phyloP scores from a whole-genome alignment of 108 stramenopile genomes.

The Discostella stelligeroides region DNA sequence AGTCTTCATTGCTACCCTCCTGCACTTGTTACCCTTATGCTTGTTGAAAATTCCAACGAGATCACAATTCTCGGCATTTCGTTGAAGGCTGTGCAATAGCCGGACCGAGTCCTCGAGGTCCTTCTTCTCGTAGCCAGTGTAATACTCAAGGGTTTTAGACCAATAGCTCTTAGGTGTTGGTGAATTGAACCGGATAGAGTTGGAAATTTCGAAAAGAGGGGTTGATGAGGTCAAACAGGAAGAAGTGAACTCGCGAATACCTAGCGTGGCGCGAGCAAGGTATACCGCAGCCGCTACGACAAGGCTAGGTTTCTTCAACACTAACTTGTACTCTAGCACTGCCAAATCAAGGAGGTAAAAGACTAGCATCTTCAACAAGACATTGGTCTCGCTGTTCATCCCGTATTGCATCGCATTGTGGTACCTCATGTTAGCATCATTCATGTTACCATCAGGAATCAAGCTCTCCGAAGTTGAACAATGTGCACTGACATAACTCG shows the following conservation, averaged over 20 bases:
- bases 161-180: slow-evolving; percentile 32
- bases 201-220: not conserved
- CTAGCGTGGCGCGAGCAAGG: slow-evolving; percentile 73
- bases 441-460: not conserved
- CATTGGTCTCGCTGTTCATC: slow-evolving; percentile 17
- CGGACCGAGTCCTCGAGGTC: slow-evolving; percentile 61
- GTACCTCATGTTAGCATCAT: slow-evolving; percentile 11
- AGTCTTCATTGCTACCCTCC: slow-evolving; percentile 55
- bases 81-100: slow-evolving; percentile 55
- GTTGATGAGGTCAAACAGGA: not conserved
- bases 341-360: slow-evolving; percentile 76
- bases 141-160: slow-evolving; percentile 67
- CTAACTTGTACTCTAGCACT: slow-evolving; percentile 66
- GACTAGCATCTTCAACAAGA: slow-evolving; percentile 56
- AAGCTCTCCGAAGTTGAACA: not conserved
- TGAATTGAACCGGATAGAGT: slow-evolving; percentile 4
- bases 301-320: slow-evolving; percentile 55
- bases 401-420: not conserved
- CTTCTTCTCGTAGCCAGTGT: slow-evolving; percentile 60
- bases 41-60: slow-evolving; percentile 59
- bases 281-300: slow-evolving; percentile 83
- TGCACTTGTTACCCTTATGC: slow-evolving; percentile 46
- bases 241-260: slow-evolving; percentile 38
- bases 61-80: slow-evolving; percentile 46
- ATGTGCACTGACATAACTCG: slow-evolving; percentile 50